phyloP scores from a whole-genome alignment of 2,329 filamentous ascomycete species.

The Ustulina deusta region DNA sequence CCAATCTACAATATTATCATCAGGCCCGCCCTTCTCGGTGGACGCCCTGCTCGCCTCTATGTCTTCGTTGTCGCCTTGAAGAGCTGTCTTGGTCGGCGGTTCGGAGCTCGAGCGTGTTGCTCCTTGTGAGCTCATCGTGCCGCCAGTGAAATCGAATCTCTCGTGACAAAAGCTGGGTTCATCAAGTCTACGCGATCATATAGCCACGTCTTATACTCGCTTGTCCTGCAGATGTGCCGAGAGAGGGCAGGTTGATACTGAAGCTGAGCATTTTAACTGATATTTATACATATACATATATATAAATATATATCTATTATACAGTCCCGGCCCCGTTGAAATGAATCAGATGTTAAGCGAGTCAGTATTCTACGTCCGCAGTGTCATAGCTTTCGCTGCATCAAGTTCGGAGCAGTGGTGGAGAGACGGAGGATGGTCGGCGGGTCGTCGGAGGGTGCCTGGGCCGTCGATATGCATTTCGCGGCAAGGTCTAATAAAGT shows the following conservation, averaged over 20 bases:
- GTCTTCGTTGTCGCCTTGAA: conserved; percentile 2
- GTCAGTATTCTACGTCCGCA: not conserved
- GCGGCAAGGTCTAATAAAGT: not conserved
- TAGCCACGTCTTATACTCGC: not conserved
- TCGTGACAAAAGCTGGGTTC: not conserved
- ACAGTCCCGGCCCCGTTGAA: not conserved
- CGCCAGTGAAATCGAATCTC: not conserved
- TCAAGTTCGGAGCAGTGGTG: not conserved
- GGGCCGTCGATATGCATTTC: not conserved
- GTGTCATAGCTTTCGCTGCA: not conserved
- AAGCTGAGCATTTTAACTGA: not conserved
- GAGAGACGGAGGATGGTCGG: not conserved
- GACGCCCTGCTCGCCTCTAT: not conserved
- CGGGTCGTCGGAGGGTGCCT: conserved; percentile 16
- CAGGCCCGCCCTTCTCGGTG: not conserved
- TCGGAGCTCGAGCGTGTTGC: not conserved
- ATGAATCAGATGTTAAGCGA: not conserved
- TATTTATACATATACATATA: not conserved
- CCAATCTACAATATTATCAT: conserved; percentile 33
- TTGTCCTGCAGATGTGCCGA: not conserved
- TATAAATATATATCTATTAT: not conserved
- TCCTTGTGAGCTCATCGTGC: conserved; percentile 2
- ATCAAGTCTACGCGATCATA: conserved; percentile 1
- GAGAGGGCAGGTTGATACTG: not conserved
- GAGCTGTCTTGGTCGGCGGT: not conserved